A percentile compares a stretch with the other conserved stretches of the same genome.
phyloP scores from a whole-genome alignment of 331 rosid genomes.

The Pyracantha coccinea region DNA sequence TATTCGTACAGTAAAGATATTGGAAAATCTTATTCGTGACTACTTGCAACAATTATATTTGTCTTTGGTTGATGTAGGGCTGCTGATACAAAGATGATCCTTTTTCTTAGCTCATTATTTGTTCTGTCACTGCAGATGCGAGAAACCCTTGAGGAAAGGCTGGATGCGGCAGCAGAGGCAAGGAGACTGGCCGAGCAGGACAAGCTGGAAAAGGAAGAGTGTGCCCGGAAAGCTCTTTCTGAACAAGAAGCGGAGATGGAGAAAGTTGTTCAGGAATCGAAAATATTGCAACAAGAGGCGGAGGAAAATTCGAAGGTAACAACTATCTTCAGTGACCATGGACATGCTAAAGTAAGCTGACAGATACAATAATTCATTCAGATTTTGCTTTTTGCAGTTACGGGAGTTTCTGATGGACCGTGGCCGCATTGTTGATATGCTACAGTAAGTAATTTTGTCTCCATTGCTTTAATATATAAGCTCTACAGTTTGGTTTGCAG shows the following conservation, averaged over 20 bases:
- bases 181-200: conserved; percentile 58
- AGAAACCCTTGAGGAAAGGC: conserved; percentile 45
- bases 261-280: conserved; percentile 52
- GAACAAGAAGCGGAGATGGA: conserved; percentile 76
- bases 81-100: not conserved
- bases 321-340: conserved; percentile 2
- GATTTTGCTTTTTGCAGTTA: conserved; percentile 39
- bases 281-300: conserved; percentile 54
- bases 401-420: conserved; percentile 74
- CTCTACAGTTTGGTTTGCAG: not conserved
- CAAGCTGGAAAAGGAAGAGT: conserved; percentile 52
- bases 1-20: not conserved
- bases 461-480: not conserved
- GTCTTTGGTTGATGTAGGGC: not conserved
- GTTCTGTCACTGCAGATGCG: conserved; percentile 47
- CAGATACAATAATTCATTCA: not conserved
- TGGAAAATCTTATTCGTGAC: not conserved
- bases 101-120: not conserved
- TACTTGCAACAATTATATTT: not conserved
- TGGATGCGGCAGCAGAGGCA: conserved; percentile 48
- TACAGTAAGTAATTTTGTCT: conserved; percentile 60
- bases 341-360: not conserved
- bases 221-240: conserved; percentile 44
- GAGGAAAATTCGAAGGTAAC: conserved; percentile 81
- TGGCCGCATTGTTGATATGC: conserved; percentile 61